phyloP scores from a whole-genome alignment of 2,329 filamentous ascomycete genomes.

The Aspergillus bombycis region DNA sequence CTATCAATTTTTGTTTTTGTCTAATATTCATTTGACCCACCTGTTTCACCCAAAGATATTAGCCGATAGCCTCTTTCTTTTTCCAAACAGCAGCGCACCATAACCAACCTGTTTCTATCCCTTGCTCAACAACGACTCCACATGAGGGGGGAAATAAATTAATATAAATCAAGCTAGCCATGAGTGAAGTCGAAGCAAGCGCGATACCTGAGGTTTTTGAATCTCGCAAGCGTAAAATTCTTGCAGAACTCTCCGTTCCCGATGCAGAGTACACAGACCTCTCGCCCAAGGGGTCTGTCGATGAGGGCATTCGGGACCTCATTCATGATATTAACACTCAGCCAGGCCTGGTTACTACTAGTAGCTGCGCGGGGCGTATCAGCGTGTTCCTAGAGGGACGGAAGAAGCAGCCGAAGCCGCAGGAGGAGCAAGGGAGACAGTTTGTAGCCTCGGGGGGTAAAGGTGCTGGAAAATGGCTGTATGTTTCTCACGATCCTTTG shows the following conservation, averaged over 20 bases:
- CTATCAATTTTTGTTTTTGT: neutral
- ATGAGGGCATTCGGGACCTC: slow-evolving; percentile 74
- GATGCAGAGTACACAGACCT: slow-evolving; percentile 75
- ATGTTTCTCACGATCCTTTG: slow-evolving; percentile 80
- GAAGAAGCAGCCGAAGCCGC: slow-evolving; percentile 43
- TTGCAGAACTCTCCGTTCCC: slow-evolving; percentile 70
- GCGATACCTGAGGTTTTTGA: slow-evolving; percentile 49
- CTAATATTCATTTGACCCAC: neutral
- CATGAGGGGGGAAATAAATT: neutral
- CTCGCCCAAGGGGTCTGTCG: slow-evolving; percentile 86
- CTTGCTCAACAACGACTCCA: neutral
- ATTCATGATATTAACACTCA: slow-evolving; percentile 77
- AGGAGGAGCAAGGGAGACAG: slow-evolving; percentile 27
- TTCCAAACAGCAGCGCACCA: neutral
- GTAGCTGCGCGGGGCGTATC: slow-evolving; percentile 85
- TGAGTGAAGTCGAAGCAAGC: slow-evolving; percentile 8
- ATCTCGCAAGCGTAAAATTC: slow-evolving; percentile 71
- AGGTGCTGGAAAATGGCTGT: slow-evolving; percentile 83
- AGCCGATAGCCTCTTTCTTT: neutral
- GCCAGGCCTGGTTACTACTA: slow-evolving; percentile 83
- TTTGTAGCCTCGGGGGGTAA: slow-evolving; percentile 76
- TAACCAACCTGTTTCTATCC: neutral
- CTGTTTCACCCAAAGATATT: neutral
- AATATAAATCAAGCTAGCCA: neutral
- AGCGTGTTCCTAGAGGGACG: slow-evolving; percentile 85